Evolutionary conservation across 805 yeast species (phyloP).

Genomic region (Starmerella geochares): DNA sequence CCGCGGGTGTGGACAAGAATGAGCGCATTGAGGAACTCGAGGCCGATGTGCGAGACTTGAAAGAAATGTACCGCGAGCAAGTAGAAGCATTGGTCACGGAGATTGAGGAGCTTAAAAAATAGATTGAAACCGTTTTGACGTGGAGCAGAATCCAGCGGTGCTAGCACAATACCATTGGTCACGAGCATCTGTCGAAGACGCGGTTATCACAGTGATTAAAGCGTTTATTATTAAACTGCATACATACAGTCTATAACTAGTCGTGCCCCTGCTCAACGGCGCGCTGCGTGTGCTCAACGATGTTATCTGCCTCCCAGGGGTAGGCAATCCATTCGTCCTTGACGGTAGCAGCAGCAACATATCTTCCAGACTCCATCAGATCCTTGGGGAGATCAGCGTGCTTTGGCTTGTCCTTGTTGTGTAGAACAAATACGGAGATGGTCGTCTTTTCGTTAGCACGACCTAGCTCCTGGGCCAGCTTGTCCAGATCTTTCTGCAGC

Average conservation of each 20-base stretch:
- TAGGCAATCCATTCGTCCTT: slow-evolving; percentile 78
- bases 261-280: slow-evolving; percentile 62
- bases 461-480: slow-evolving; percentile 50
- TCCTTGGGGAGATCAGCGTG: slow-evolving; percentile 59
- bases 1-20: slow-evolving; percentile 72
- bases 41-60: slow-evolving; percentile 83
- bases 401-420: slow-evolving; percentile 74
- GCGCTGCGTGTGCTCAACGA: slow-evolving; percentile 58
- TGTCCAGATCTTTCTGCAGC: slow-evolving; percentile 53
- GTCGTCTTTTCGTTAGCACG: slow-evolving; percentile 51
- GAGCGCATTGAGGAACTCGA: slow-evolving; percentile 75
- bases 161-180: too few relatives aligned
- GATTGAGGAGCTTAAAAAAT: slow-evolving; percentile 15
- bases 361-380: slow-evolving; percentile 53
- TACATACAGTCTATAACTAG: slow-evolving; percentile 27
- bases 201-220: too few relatives aligned
- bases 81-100: slow-evolving; percentile 72
- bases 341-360: slow-evolving; percentile 63
- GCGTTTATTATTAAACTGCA: too few relatives aligned
- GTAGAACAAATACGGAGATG: slow-evolving; percentile 69
- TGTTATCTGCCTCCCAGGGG: slow-evolving; percentile 82
- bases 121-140: too few relatives aligned
- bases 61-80: slow-evolving; percentile 71
- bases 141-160: too few relatives aligned
- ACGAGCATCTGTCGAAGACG: too few relatives aligned